These are phyloP conservation scores for Quercus dentata DNA, from an alignment of 306 rosid species.

Conservation along the genomic window DNA sequence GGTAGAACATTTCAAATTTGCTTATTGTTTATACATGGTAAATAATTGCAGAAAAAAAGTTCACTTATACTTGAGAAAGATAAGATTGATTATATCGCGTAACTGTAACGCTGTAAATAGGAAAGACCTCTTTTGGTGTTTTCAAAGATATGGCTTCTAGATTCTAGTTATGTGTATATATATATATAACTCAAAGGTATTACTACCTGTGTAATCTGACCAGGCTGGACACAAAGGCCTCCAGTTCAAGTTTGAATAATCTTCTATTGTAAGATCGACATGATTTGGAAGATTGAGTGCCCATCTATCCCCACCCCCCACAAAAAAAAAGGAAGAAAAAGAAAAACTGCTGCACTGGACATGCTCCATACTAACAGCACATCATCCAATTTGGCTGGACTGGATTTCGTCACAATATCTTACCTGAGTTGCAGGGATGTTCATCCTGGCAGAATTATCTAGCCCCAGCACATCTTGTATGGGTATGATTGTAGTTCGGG, in stretches of 20 bases:
- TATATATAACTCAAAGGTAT: not conserved
- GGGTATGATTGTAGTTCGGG: slow-evolving; percentile 77
- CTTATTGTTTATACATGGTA: too few relatives aligned
- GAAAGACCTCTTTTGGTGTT: not conserved
- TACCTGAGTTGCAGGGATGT: slow-evolving; percentile 97
- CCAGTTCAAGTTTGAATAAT: not conserved
- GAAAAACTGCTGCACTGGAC: too few relatives aligned
- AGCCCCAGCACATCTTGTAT: slow-evolving; percentile 89
- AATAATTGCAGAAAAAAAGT: not conserved
- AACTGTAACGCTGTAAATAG: not conserved
- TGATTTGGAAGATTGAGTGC: not conserved
- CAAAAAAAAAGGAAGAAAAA: too few relatives aligned
- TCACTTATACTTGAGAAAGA: not conserved
- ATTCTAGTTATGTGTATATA: not conserved
- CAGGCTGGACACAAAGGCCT: not conserved
- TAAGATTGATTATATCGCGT: not conserved
- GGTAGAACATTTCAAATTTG: too few relatives aligned
- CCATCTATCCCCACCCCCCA: not conserved
- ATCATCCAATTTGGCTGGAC: too few relatives aligned
- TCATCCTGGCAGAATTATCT: slow-evolving; percentile 91
- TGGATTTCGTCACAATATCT: not conserved
- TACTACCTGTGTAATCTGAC: not conserved
- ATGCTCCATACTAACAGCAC: not conserved
- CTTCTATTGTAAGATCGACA: not conserved
- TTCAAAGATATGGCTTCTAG: not conserved